Percentiles rank a stretch among this genome's conserved stretches.
These are phyloP conservation scores for Yarrowia keelungensis DNA, from an alignment of 805 yeast species.

Conservation along the genomic window DNA sequence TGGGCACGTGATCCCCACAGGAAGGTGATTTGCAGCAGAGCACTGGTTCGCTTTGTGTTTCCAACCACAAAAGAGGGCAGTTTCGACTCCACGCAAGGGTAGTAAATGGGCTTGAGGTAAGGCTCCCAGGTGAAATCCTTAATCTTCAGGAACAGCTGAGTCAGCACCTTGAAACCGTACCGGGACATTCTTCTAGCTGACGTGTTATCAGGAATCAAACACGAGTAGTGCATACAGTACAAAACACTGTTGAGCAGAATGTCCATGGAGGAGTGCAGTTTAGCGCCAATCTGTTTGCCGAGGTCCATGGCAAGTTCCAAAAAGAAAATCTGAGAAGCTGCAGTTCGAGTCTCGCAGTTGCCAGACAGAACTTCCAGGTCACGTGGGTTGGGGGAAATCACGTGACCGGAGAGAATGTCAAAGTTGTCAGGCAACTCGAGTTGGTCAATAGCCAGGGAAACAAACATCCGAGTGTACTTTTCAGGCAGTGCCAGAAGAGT, in stretches of 20 bases:
- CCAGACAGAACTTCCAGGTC: not conserved
- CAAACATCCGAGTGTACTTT: constrained; percentile 62
- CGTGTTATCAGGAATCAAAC: constrained; percentile 52
- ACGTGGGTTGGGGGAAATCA: not conserved
- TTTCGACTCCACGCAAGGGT: constrained; percentile 66
- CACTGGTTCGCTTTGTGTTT: constrained; percentile 83
- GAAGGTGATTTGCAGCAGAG: constrained; percentile 70
- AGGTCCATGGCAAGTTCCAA: constrained; percentile 59
- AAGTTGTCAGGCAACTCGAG: constrained; percentile 48
- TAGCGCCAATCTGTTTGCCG: constrained; percentile 64
- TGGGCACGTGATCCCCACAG: constrained; percentile 60
- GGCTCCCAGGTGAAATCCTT: constrained; percentile 64
- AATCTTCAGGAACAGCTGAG: constrained; percentile 60
- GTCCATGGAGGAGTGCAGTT: constrained; percentile 58
- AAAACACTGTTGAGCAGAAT: constrained; percentile 64
- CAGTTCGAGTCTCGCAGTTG: constrained; percentile 30
- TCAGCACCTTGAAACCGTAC: constrained; percentile 69
- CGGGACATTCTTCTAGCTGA: constrained; percentile 68
- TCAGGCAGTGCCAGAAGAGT: constrained; percentile 50
- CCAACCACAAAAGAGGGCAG: constrained; percentile 71
- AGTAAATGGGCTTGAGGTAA: constrained; percentile 59
- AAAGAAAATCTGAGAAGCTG: constrained; percentile 14
- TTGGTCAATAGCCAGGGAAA: constrained; percentile 66
- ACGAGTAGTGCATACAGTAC: constrained; percentile 57
- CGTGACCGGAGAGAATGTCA: not conserved